Base-by-base conservation (phyloP, 176 grass and related monocot species). In the Bolboschoenus planiculmis region DNA sequence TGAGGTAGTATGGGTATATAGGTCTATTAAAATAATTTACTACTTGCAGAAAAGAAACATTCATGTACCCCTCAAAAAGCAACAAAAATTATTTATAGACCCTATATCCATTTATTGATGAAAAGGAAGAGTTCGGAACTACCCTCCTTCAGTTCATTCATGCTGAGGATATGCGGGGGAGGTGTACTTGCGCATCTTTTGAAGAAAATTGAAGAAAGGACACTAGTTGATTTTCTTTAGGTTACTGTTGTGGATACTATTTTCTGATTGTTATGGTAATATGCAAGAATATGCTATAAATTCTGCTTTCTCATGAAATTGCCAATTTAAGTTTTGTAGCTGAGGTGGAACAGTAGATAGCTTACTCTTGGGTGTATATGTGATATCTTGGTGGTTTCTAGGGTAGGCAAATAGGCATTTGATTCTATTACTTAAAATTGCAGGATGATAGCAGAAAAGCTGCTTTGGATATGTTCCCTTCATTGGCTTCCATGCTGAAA, bases 391-490 rank as follows among this genome's bases (percentile, higher is more conserved):
- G 37, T 72, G 24, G 36, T 11, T 42, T 54, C 13, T 80, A 23
- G 54, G 4, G 4, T 59, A 57, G 1, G 4, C 1, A 23, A 23
- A 15, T 78, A 1, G 46, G 3, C 20, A 18, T 63, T 50, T 82
- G 27, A 44, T 82, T 62, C 56, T 48, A 61, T 29, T 82, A 46
- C 40, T 47, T 27, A 62, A 63, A 58, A 33, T 85, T 73, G 48
- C 88, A 98, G 96, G 96, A 98, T 83, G 90, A 98, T 88, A 98
- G 92, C 85, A 91, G 96, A 67, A 88, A 86, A 91, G 82, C 84
- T 85, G 96, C 96, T 71, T 87, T 83, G 31, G 65, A 85, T 30
- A 87, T 98, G 89, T 98, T 95, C 85, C 96, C 96, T 4, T 88
- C 87, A 46, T 87, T 88, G 63, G 81, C 70, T 84, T 57, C 57